These are phyloP conservation scores for Cryptococcus sp. DNA, from an alignment of 1,284 basidiomycete genomes.

Conservation along the genomic window DNA sequence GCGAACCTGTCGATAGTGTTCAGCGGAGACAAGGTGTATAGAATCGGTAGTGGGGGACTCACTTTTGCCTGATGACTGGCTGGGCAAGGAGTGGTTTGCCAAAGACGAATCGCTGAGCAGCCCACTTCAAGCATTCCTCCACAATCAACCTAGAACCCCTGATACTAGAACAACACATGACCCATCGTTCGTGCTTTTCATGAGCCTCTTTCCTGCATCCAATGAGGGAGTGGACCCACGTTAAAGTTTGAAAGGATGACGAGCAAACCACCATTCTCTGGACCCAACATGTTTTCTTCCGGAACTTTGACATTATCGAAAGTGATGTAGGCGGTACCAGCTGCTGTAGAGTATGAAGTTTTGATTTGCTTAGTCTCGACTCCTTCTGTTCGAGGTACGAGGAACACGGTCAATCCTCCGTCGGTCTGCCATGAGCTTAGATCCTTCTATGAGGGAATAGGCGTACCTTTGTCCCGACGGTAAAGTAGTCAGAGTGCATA, in stretches of 20 bases:
- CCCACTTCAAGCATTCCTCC: constrained; percentile 56
- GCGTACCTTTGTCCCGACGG: constrained; percentile 44
- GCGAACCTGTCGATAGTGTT: constrained; percentile 54
- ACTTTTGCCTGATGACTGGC: constrained; percentile 76
- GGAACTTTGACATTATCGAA: constrained; percentile 85
- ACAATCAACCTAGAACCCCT: constrained; percentile 38
- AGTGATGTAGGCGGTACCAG: constrained; percentile 76
- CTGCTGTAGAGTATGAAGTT: constrained; percentile 74
- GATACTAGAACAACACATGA: constrained; percentile 41
- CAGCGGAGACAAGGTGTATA: background rate
- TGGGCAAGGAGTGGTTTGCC: constrained; percentile 77
- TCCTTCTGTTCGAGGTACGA: constrained; percentile 70
- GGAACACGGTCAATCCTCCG: constrained; percentile 77
- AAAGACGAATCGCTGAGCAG: constrained; percentile 73
- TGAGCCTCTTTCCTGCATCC: background rate
- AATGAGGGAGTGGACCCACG: constrained; percentile 14
- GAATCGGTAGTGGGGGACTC: constrained; percentile 4
- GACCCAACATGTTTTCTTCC: constrained; percentile 77
- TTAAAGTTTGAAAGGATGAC: constrained; percentile 59
- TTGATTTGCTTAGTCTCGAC: constrained; percentile 82
- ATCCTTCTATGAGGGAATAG: background rate
- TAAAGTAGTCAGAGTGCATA: constrained; percentile 49
- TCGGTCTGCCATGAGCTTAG: constrained; percentile 46
- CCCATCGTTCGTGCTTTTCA: constrained; percentile 33
- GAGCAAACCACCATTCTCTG: constrained; percentile 73